A percentile compares a stretch with the other conserved stretches of the same genome.
These are phyloP conservation scores for Loxodes magnus DNA, from an alignment of 73 alveolate species.

Conservation along the genomic window DNA sequence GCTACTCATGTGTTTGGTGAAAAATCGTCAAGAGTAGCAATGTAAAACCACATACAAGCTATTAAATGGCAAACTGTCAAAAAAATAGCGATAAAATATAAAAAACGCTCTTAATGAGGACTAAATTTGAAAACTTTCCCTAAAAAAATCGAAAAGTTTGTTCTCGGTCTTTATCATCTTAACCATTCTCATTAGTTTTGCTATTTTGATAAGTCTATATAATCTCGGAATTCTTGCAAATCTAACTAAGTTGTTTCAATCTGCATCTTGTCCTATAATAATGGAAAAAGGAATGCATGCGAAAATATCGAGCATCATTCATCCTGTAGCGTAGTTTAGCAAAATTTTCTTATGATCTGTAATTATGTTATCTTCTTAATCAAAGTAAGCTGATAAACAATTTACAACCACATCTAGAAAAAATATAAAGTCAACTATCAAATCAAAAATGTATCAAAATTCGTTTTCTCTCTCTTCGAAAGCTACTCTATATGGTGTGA, in stretches of 20 bases:
- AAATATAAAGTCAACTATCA: slow-evolving; percentile 28
- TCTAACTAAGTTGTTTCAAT: slow-evolving; percentile 28
- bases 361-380: slow-evolving; percentile 40
- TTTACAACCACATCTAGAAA: slow-evolving; percentile 43
- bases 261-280: slow-evolving; percentile 12
- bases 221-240: slow-evolving; percentile 52
- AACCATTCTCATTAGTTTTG: slow-evolving; percentile 42
- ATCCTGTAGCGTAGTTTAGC: slow-evolving; percentile 32
- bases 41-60: slow-evolving; percentile 53
- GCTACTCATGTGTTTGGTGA: slow-evolving; percentile 52
- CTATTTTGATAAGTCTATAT: slow-evolving; percentile 37
- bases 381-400: slow-evolving; percentile 42
- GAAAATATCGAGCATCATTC: slow-evolving; percentile 41
- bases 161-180: slow-evolving; percentile 49
- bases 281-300: slow-evolving; percentile 29
- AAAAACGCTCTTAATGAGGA: slow-evolving; percentile 50
- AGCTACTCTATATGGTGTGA: slow-evolving; percentile 56
- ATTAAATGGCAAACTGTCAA: slow-evolving; percentile 47
- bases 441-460: slow-evolving; percentile 19
- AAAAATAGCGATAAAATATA: slow-evolving; percentile 40
- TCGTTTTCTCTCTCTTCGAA: slow-evolving; percentile 24
- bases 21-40: slow-evolving; percentile 42
- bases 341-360: slow-evolving; percentile 30
- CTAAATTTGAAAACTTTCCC: slow-evolving; percentile 25
- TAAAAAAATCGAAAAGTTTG: slow-evolving; percentile 10